phyloP scores from a whole-genome alignment of 2,329 filamentous ascomycete genomes.

The Lachnum nothofagi region DNA sequence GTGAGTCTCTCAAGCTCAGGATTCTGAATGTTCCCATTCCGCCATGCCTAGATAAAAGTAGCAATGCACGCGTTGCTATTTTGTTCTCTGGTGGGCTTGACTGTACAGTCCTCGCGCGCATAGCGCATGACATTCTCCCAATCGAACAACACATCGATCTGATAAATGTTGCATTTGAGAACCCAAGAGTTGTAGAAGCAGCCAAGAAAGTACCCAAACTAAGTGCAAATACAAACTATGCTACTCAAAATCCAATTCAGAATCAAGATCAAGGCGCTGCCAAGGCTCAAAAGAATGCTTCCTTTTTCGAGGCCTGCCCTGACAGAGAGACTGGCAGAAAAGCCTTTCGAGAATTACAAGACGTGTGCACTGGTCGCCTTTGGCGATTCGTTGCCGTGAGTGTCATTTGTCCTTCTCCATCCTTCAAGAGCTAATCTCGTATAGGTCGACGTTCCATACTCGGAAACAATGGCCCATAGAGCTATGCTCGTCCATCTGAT shows the following conservation, averaged over 20 bases:
- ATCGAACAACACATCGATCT: slow-evolving; percentile 69
- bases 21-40: slow-evolving; percentile 61
- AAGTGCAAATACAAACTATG: slow-evolving; percentile 21
- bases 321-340: slow-evolving; percentile 82
- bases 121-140: slow-evolving; percentile 73
- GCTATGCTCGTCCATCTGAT: slow-evolving; percentile 70
- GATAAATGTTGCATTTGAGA: slow-evolving; percentile 95
- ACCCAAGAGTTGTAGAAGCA: slow-evolving; percentile 66
- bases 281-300: neutral
- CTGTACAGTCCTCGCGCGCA: slow-evolving; percentile 78
- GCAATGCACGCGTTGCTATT: slow-evolving; percentile 60
- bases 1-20: slow-evolving; percentile 58
- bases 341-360: slow-evolving; percentile 69
- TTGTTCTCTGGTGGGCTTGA: slow-evolving; percentile 94
- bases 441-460: slow-evolving; percentile 75
- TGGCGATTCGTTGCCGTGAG: slow-evolving; percentile 79
- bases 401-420: neutral
- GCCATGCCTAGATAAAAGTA: slow-evolving; percentile 33
- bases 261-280: neutral
- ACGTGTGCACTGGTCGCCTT: slow-evolving; percentile 60
- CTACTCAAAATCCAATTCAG: neutral
- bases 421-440: slow-evolving; percentile 14
- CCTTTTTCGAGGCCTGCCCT: slow-evolving; percentile 75
- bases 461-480: slow-evolving; percentile 65
- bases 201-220: slow-evolving; percentile 37